Percentiles rank a stretch among this genome's conserved stretches.
These are phyloP conservation scores for Multifurca ochricompacta DNA, from an alignment of 768 basidiomycete species.

Conservation along the genomic window DNA sequence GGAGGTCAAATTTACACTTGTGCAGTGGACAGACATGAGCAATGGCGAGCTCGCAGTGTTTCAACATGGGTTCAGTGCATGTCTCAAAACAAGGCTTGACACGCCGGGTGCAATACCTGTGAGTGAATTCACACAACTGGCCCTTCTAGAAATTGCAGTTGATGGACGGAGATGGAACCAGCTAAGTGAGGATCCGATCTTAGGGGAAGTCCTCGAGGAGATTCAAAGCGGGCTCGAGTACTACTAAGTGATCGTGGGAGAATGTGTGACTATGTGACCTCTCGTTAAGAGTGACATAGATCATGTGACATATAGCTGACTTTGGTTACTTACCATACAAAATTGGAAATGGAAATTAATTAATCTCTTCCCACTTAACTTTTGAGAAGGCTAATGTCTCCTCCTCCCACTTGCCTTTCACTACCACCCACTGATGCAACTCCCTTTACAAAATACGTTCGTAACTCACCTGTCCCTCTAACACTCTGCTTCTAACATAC, in stretches of 20 bases:
- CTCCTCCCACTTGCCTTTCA: not conserved
- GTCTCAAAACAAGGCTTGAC: slow-evolving; percentile 3
- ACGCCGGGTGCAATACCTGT: not conserved
- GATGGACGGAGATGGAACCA: not conserved
- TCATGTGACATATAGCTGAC: not conserved
- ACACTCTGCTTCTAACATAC: not conserved
- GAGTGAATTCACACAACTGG: not conserved
- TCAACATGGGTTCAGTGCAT: not conserved
- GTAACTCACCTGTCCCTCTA: not conserved
- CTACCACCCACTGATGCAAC: not conserved
- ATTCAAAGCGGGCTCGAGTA: not conserved
- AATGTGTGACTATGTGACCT: not conserved
- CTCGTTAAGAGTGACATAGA: not conserved
- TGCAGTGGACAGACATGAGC: slow-evolving; percentile 4
- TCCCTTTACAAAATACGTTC: slow-evolving; percentile 1
- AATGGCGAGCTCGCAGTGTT: not conserved
- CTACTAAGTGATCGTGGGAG: not conserved
- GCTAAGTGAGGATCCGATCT: slow-evolving; percentile 6
- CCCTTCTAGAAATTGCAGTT: not conserved
- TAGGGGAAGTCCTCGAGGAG: not conserved
- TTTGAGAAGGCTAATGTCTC: slow-evolving; percentile 2
- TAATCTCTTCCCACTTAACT: not conserved
- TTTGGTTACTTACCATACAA: not conserved
- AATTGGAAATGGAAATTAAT: slow-evolving; percentile 4
- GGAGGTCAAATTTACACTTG: not conserved